Evolutionary conservation across 768 basidiomycete genomes (phyloP).

Genomic region (Calvatia gigantea): DNA sequence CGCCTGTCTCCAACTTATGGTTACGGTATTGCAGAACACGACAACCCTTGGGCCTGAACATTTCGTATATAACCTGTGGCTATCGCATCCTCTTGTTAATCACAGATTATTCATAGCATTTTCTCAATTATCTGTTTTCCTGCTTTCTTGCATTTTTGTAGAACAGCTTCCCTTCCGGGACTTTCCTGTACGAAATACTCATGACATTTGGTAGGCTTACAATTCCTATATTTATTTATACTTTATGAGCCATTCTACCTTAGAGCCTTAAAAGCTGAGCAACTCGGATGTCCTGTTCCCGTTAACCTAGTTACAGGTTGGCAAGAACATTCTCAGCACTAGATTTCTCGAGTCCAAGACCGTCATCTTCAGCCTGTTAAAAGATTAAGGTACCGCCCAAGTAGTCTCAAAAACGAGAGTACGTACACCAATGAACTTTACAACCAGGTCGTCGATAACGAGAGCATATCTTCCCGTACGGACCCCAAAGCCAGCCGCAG

Average conservation of each 20-base stretch:
- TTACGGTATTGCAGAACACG: slow-evolving; percentile 13
- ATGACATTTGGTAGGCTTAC: no score
- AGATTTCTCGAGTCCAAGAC: slow-evolving; percentile 49
- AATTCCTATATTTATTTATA: no score
- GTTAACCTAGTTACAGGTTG: no score
- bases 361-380: slow-evolving; percentile 32
- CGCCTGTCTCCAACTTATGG: slow-evolving; percentile 5
- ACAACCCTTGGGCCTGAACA: slow-evolving; percentile 21
- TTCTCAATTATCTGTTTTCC: no score
- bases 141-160: no score
- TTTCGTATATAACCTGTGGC: not conserved
- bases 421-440: slow-evolving; percentile 61
- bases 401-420: not conserved
- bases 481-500: slow-evolving; percentile 44
- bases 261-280: slow-evolving; percentile 26
- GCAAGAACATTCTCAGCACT: slow-evolving; percentile 58
- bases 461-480: slow-evolving; percentile 64
- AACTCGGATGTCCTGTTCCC: no score
- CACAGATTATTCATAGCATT: no score
- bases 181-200: no score
- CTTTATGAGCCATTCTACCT: not conserved
- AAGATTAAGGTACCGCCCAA: slow-evolving; percentile 9
- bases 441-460: slow-evolving; percentile 65
- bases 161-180: no score
- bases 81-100: no score